Base-by-base conservation (phyloP, 2,329 filamentous ascomycete species). In the Septoria petroselini region DNA sequence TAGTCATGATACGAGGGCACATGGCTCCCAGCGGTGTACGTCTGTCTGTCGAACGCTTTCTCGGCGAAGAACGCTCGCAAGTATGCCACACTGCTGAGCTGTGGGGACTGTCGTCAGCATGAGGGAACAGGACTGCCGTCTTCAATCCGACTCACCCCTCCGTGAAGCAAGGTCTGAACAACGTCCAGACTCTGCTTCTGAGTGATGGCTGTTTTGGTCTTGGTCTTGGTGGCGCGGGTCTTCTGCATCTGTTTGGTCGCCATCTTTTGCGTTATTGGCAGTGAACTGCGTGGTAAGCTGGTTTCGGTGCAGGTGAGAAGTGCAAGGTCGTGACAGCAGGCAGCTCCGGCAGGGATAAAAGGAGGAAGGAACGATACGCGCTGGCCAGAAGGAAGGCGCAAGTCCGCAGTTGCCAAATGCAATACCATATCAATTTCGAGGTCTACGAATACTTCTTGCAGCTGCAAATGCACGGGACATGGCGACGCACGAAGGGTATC, bases 91-190 rank as follows among this genome's bases (percentile, higher is more conserved):
- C 48, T 63, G 54, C 68, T 70, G 15, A 70, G 57, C 70, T 47
- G 25, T 71, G 43, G 15, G n/a, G 12, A 48, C 4, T 12, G 21
- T 14, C 23, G 48, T 48, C 43, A 51, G 53, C 29, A 14, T 3
- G 23, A n/a, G 31, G 29, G 17, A 17, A 5, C 18, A 30, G 7
- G 7, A 18, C 27, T 12, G 23, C 9, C 7, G n/a, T 47, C 12
- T 11, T 45, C 8, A 46, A 48, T 3, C n/a, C 29, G 25, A 68
- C 71, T 65, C 53, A 75, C 71, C 14, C 71, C 70, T 34, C 72
- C 68, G 56, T 76, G 74, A 7, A 77, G 59, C 58, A 76, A 68
- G 3, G 73, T 75, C 60, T 76, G 73, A 11, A 75, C 68, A 33
- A 76, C 60, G 47, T 74, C 72, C 31, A 71, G 63, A 51, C 73